Percentiles rank a stretch among this genome's conserved stretches.
These are phyloP conservation scores for Emmonsiellopsis sp. DNA, from an alignment of 2,329 filamentous ascomycete genomes.

Conservation along the genomic window DNA sequence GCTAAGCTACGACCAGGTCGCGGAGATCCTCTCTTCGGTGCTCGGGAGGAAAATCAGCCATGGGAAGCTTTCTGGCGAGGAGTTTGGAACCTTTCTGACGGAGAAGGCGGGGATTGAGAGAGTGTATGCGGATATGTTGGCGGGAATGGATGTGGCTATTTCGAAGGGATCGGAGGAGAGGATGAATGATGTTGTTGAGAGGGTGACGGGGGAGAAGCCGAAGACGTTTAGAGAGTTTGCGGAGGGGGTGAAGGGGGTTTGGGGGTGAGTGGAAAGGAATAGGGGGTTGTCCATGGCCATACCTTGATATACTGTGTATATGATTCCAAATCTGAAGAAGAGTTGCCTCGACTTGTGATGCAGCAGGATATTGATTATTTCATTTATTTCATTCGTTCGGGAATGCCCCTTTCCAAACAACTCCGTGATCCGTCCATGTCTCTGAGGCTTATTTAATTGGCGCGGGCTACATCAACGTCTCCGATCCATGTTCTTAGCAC, in stretches of 20 bases:
- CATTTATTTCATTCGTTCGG: too few relatives aligned
- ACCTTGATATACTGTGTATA: neutral
- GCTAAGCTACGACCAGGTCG: slow-evolving; percentile 29
- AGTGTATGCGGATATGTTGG: slow-evolving; percentile 26
- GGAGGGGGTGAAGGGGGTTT: slow-evolving; percentile 11
- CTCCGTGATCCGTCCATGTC: too few relatives aligned
- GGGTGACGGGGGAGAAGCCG: slow-evolving; percentile 26
- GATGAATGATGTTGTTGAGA: slow-evolving; percentile 26
- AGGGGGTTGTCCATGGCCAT: neutral
- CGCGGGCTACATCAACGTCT: too few relatives aligned
- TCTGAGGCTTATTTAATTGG: too few relatives aligned
- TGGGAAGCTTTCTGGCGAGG: slow-evolving; percentile 22
- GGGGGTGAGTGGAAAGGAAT: slow-evolving; percentile 8
- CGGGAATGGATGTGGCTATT: slow-evolving; percentile 20
- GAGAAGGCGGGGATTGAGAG: slow-evolving; percentile 20
- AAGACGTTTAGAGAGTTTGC: slow-evolving; percentile 17
- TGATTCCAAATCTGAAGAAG: too few relatives aligned
- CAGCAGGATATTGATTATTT: too few relatives aligned
- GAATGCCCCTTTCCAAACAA: too few relatives aligned
- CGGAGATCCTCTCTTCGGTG: slow-evolving; percentile 24
- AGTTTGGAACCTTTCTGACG: slow-evolving; percentile 6
- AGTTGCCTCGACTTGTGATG: too few relatives aligned
- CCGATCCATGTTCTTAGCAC: too few relatives aligned
- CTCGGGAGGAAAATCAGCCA: slow-evolving; percentile 28
- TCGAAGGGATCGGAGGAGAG: slow-evolving; percentile 28